Evolutionary conservation across 352 stramenopile genomes (phyloP).

Genomic region (Pythium volutum): DNA sequence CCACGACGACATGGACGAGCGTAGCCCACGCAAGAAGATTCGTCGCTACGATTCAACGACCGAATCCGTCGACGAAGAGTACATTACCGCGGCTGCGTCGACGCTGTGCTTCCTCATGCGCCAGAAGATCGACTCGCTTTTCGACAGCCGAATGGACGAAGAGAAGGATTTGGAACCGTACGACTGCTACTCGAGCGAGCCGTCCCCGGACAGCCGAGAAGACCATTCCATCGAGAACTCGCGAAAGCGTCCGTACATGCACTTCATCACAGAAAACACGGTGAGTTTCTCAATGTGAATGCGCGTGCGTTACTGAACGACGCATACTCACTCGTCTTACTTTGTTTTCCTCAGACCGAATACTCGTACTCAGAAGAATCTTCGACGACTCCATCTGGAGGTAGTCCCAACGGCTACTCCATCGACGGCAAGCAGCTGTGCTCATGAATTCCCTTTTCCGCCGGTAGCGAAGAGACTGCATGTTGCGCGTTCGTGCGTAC

Average conservation of each 20-base stretch:
- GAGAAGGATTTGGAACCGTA: conserved; percentile 66
- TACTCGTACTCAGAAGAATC: conserved; percentile 29
- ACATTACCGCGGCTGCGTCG: conserved; percentile 74
- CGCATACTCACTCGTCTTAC: neutral
- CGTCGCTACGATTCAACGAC: conserved; percentile 34
- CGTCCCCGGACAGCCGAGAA: conserved; percentile 9
- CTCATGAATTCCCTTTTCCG: conserved; percentile 45
- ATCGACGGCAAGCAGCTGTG: conserved; percentile 78
- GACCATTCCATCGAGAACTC: conserved; percentile 29
- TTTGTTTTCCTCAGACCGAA: conserved; percentile 11
- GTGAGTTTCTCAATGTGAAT: too few relatives aligned
- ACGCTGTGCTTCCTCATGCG: conserved; percentile 84
- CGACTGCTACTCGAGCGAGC: conserved; percentile 58
- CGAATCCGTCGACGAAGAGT: conserved; percentile 68
- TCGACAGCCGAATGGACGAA: conserved; percentile 57
- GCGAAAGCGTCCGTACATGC: conserved; percentile 71
- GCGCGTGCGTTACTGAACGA: neutral
- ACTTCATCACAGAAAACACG: conserved; percentile 65
- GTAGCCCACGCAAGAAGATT: conserved; percentile 52
- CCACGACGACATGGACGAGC: conserved; percentile 26
- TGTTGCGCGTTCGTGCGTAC: conserved; percentile 19
- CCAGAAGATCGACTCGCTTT: conserved; percentile 80
- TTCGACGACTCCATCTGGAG: conserved; percentile 1
- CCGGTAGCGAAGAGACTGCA: conserved; percentile 33
- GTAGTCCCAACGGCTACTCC: conserved; percentile 34